Conservation (phyloP, 164 flowering plant species). For the Tetracentron sinense region DNA sequence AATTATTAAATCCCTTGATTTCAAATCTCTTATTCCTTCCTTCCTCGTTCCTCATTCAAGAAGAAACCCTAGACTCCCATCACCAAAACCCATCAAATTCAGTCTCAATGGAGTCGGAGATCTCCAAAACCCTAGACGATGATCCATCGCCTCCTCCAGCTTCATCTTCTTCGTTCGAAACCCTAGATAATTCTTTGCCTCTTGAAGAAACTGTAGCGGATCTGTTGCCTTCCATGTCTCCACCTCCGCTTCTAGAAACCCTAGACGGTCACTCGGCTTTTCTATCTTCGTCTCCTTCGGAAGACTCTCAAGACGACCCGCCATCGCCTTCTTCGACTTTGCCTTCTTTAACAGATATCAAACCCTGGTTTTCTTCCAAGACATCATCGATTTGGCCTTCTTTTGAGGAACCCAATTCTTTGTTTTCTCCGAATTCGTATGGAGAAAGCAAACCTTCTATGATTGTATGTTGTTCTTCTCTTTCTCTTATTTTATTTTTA, state of each 20-base stretch:
- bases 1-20: not conserved
- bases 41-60: not conserved
- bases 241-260: not conserved
- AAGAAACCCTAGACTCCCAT: not conserved
- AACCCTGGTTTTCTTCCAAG: not conserved
- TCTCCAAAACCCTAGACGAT: constrained; percentile 8
- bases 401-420: not conserved
- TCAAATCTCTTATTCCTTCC: not conserved
- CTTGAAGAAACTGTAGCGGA: not conserved
- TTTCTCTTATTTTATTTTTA: not conserved
- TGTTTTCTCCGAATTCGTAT: not conserved
- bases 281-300: not conserved
- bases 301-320: not conserved
- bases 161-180: not conserved
- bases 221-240: not conserved
- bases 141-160: not conserved
- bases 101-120: not conserved
- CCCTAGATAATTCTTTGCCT: constrained; percentile 7
- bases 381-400: not conserved
- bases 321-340: not conserved
- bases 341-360: not conserved
- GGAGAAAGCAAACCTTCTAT: constrained; percentile 10
- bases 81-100: not conserved
- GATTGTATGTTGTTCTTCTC: constrained; percentile 16
- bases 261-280: not conserved